phyloP scores from a whole-genome alignment of 371 early-diverging fungal genomes.

The Mucor saturninus region DNA sequence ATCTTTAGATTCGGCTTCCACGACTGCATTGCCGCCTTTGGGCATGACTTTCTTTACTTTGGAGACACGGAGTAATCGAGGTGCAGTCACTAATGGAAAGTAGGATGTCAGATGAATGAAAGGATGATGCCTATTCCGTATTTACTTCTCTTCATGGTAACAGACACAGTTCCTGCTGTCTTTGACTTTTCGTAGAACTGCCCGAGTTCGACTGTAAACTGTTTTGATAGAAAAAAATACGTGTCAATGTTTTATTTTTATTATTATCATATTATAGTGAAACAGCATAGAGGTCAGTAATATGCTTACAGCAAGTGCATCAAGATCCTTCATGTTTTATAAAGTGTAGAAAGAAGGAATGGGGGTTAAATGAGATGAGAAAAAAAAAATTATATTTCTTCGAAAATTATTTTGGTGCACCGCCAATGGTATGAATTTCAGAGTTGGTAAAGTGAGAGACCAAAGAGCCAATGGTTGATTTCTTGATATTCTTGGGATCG shows the following conservation, averaged over 20 bases:
- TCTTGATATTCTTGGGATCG: conserved; percentile 1
- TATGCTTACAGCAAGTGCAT: conserved; percentile 40
- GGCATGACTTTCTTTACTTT: conserved; percentile 43
- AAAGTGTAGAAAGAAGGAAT: background rate
- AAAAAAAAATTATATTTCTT: conserved; percentile 2
- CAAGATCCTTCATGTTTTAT: conserved; percentile 44
- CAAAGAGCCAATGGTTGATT: conserved; percentile 14
- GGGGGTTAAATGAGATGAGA: background rate
- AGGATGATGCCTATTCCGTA: background rate
- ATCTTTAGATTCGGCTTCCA: conserved; percentile 21
- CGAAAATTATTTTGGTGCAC: conserved; percentile 3
- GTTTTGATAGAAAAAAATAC: background rate
- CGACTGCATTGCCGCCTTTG: conserved; percentile 34
- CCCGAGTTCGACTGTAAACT: conserved; percentile 57
- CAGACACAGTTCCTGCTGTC: conserved; percentile 46
- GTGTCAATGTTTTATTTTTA: background rate
- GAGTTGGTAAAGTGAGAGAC: conserved; percentile 8
- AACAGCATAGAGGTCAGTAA: background rate
- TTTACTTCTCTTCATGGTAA: conserved; percentile 57
- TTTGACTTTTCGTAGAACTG: conserved; percentile 47
- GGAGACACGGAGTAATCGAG: conserved; percentile 28
- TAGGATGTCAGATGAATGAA: background rate
- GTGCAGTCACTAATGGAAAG: conserved; percentile 39
- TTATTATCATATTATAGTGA: too few relatives aligned
- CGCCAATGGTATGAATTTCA: conserved; percentile 19